Base-by-base conservation (phyloP, 2,329 filamentous ascomycete genomes). In the Sphaerulina musiva region DNA sequence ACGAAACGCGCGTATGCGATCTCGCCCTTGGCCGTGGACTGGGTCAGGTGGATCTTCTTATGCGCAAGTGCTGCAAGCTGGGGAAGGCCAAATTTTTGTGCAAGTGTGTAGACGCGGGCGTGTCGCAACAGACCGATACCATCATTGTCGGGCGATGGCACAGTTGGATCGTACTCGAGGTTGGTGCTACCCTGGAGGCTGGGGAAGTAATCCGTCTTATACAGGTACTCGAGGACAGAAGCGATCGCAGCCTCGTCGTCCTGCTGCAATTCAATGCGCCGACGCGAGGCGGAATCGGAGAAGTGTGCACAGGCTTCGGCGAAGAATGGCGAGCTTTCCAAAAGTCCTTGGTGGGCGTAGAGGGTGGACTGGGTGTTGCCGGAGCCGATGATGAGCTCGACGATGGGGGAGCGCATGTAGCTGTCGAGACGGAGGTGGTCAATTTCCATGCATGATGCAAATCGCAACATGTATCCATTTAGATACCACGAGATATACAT, bases 1-100 rank as follows among this genome's bases (percentile, higher is more conserved):
- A 95, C 87, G 74, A 90, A 96, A 69, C 89, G 83, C 7, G 91
- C 91, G 71, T 95, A 96, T 26, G 85, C 83, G 67, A 96, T 91
- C 76, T 96, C 91, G 70, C 89, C 91, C 73, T 85, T 86, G 36
- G 89, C 89, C 0, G 87, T 95, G 43, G 86, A 89, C 67, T 90
- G 86, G 65, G 95, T 87, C 69, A 88, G 88, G 76, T 95, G 89
- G 65, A 96, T 95, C 77, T 96, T 96, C 69, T 82, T 84, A 69
- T 87, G 87, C 2, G 90, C 86, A 29, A 95, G 82, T 14, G 78
- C 81, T 71, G 87, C 88, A 59, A 96, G 82, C 8, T 76, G 75
- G 0, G 74, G 74, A 14, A 78, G 74, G 40, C 82, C 80, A 57
- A 93, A 84, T 72, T 86, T 89, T 64, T 90, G 86, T 23, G 89